Conservation (phyloP, 441 rosid species). For the Viola pubescens region DNA sequence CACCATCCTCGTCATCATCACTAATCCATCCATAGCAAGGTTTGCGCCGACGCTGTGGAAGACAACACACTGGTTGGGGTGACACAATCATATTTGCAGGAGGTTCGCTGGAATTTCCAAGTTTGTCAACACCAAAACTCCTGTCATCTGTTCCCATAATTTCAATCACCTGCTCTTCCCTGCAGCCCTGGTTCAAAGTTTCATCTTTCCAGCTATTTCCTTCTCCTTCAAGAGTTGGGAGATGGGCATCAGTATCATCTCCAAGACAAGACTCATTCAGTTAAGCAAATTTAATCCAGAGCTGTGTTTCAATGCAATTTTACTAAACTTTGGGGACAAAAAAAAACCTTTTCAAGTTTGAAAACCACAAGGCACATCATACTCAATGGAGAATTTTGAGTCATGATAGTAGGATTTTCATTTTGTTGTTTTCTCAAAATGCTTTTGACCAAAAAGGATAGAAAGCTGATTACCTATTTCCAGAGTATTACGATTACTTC, state of each 20-base stretch:
- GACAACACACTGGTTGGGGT: background rate
- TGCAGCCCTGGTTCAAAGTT: background rate
- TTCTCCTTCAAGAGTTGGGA: background rate
- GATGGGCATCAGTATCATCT: background rate
- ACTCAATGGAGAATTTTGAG: background rate
- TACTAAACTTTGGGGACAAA: background rate
- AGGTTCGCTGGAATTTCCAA: background rate
- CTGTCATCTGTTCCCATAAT: background rate
- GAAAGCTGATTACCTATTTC: constrained; percentile 7
- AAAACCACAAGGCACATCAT: background rate
- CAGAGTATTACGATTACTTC: background rate
- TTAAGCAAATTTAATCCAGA: background rate
- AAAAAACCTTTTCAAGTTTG: background rate
- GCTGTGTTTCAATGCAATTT: background rate
- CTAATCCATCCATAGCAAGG: constrained; percentile 5
- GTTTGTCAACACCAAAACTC: background rate
- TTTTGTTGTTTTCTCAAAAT: no score
- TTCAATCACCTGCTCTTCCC: background rate
- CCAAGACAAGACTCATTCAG: background rate
- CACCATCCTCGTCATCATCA: background rate
- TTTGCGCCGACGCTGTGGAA: background rate
- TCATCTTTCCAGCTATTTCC: constrained; percentile 6
- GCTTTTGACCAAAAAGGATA: background rate
- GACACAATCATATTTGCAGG: background rate
- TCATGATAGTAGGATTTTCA: no score